A percentile compares a stretch with the other conserved stretches of the same genome.
Conservation (phyloP, 2,329 filamentous ascomycete species). For the Chalaropsis ovoidea region DNA sequence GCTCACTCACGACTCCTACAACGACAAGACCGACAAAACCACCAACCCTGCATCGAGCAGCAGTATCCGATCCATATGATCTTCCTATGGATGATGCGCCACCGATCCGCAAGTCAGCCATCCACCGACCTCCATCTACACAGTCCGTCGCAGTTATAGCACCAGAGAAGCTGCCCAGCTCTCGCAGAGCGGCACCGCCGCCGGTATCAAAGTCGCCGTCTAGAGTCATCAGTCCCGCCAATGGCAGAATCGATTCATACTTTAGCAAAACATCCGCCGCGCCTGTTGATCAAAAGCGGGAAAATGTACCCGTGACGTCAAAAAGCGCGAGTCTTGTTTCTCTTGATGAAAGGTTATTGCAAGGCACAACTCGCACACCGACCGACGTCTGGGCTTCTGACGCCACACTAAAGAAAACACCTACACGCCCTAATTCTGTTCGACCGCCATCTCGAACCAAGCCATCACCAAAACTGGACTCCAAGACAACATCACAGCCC, state of each 20-base stretch:
- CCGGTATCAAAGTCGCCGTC: neutral
- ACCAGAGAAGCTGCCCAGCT: neutral
- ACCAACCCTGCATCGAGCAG: slow-evolving; percentile 15
- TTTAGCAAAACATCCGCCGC: slow-evolving; percentile 15
- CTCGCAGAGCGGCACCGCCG: neutral
- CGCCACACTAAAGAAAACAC: neutral
- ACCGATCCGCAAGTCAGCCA: slow-evolving; percentile 3
- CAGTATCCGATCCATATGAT: slow-evolving; percentile 22
- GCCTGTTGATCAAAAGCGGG: neutral
- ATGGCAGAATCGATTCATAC: slow-evolving; percentile 22
- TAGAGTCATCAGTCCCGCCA: neutral
- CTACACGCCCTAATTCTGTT: neutral
- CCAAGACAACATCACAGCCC: neutral
- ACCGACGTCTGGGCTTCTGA: neutral
- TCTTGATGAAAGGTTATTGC: neutral
- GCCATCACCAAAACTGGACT: neutral
- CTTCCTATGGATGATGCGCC: slow-evolving; percentile 25
- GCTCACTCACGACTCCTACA: slow-evolving; percentile 13
- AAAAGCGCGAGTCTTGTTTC: neutral
- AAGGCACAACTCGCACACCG: neutral
- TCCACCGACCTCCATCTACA: neutral
- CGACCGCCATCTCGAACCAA: neutral
- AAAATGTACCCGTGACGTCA: neutral
- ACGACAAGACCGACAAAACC: neutral
- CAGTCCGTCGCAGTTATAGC: neutral